Conservation (phyloP, 2,329 filamentous ascomycete genomes). For the Verticillium klebahnii region DNA sequence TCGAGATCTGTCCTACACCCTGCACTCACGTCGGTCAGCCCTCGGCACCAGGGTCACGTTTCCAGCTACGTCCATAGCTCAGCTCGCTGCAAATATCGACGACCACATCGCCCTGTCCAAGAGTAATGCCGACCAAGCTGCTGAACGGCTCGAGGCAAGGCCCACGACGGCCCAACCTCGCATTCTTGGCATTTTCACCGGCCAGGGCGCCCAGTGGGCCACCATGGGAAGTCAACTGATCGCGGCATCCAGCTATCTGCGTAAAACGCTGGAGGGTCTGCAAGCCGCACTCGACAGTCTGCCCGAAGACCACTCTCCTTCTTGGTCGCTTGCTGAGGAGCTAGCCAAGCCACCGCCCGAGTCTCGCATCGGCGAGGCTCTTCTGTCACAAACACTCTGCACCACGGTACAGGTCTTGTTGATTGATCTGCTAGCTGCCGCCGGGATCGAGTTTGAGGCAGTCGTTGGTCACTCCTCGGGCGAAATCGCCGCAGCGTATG, state of each 20-base stretch:
- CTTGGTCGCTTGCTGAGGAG: neutral
- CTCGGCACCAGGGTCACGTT: too few relatives aligned
- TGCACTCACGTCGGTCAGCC: conserved; percentile 5
- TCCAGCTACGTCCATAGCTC: too few relatives aligned
- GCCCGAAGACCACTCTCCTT: conserved; percentile 6
- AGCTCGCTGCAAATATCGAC: too few relatives aligned
- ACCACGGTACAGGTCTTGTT: conserved; percentile 33
- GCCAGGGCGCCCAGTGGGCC: conserved; percentile 14
- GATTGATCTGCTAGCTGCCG: conserved; percentile 28
- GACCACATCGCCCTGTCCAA: too few relatives aligned
- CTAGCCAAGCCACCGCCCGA: neutral
- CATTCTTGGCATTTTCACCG: conserved; percentile 11
- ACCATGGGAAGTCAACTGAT: conserved; percentile 12
- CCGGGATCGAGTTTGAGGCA: conserved; percentile 23
- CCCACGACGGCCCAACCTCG: neutral
- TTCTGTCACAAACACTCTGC: conserved; percentile 26
- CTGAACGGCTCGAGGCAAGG: too few relatives aligned
- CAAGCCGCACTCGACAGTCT: neutral
- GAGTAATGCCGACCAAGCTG: too few relatives aligned
- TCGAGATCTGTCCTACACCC: conserved; percentile 23
- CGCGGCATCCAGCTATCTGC: too few relatives aligned
- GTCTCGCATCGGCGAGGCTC: conserved; percentile 14
- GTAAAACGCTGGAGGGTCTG: too few relatives aligned
- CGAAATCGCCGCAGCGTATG: conserved; percentile 40
- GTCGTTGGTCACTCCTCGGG: conserved; percentile 38